Conservation (phyloP, 352 stramenopile species). For the Pelagophyceae sp. region DNA sequence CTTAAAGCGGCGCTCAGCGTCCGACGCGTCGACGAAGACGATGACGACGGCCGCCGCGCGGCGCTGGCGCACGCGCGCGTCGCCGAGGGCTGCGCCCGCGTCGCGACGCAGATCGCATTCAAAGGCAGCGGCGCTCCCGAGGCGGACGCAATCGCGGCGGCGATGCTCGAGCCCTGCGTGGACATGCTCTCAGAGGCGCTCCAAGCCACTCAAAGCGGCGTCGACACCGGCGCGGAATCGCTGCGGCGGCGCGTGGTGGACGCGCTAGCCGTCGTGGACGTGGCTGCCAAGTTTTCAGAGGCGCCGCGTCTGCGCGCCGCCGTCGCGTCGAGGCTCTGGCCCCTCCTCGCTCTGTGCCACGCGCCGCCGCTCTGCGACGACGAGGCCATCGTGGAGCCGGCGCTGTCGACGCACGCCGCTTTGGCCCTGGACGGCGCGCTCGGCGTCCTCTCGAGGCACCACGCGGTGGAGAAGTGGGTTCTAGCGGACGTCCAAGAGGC, state of each 20-base stretch:
- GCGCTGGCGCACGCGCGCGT: not conserved
- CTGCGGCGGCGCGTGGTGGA: not conserved
- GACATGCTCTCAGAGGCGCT: not conserved
- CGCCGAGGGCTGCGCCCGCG: not conserved
- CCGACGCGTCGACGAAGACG: not conserved
- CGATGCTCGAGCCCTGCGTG: not conserved
- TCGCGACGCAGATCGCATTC: not conserved
- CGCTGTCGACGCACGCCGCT: not conserved
- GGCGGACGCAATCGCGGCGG: not conserved
- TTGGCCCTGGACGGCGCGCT: not conserved
- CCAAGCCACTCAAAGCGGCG: not conserved
- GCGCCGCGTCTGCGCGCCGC: not conserved
- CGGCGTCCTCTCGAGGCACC: too few relatives aligned
- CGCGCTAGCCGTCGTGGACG: not conserved
- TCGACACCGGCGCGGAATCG: not conserved
- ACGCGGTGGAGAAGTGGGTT: not conserved
- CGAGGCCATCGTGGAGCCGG: not conserved
- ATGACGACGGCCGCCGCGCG: not conserved
- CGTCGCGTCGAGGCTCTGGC: not conserved
- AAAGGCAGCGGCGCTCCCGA: too few relatives aligned
- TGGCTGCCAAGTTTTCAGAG: not conserved
- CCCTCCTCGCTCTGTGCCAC: not conserved
- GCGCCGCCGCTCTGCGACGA: not conserved
- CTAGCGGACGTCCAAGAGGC: not conserved
- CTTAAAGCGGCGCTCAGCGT: not conserved